These are phyloP conservation scores for Arabidopsis hybrid DNA, from an alignment of 441 rosid species.

Conservation along the genomic window DNA sequence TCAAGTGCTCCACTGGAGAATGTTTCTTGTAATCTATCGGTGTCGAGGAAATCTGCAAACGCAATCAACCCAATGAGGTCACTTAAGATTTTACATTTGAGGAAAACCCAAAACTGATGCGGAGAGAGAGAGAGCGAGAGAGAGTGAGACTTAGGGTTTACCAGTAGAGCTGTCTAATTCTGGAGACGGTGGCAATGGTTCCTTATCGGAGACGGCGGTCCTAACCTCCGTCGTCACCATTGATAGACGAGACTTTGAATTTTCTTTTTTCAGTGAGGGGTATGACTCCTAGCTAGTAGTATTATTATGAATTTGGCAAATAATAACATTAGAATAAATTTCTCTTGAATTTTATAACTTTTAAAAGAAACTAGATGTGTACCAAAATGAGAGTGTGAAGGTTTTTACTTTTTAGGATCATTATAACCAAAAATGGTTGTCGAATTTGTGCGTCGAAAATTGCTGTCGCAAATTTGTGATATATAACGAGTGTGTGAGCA, in stretches of 20 bases:
- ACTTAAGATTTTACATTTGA: constrained; percentile 26
- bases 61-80: not conserved
- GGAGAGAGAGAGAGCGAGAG: not conserved
- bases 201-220: constrained; percentile 30
- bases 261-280: not conserved
- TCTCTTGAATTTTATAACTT: too few relatives aligned
- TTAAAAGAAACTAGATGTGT: too few relatives aligned
- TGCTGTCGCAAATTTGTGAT: too few relatives aligned
- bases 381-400: too few relatives aligned
- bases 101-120: not conserved
- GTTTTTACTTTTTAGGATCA: too few relatives aligned
- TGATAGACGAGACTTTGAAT: constrained; percentile 2
- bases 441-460: too few relatives aligned
- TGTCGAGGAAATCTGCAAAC: constrained; percentile 53
- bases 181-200: constrained; percentile 11
- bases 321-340: too few relatives aligned
- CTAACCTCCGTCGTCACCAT: constrained; percentile 33
- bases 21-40: constrained; percentile 52
- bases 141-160: constrained; percentile 20
- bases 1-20: constrained; percentile 55
- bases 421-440: too few relatives aligned
- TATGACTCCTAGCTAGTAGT: too few relatives aligned
- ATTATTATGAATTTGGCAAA: too few relatives aligned
- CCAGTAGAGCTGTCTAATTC: constrained; percentile 4
- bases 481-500: too few relatives aligned